Base-by-base conservation (phyloP, 2,329 filamentous ascomycete genomes). In the Sporothrix schenckii region DNA sequence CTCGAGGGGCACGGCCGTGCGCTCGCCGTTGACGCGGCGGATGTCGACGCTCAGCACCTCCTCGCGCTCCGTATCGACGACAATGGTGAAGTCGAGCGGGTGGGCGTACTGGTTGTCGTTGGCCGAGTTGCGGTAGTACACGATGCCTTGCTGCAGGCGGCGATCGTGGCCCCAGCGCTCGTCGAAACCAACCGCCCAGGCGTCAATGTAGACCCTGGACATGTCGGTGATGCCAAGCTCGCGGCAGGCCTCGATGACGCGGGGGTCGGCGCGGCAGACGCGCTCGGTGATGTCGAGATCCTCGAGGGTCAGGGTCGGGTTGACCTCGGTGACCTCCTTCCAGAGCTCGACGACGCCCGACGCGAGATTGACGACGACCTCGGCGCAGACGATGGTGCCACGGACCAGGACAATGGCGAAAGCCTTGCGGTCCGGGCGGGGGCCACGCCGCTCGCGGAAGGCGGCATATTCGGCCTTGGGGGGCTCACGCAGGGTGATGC, bases 171-270 rank as follows among this genome's bases (percentile, higher is more conserved):
- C 93, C 77, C 94, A 95, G 61, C 94, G 90, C 81, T 96, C 92
- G 76, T 97, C 94, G 77, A 93, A 96, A 66, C 94, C 94, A 79
- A 97, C 97, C 0, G 94, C 97, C 94, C 94, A 97, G 13, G 92
- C 92, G 78, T 97, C 94, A 79, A 93, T 97, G 82, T 95, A 97
- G 61, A 97, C 92, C 80, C 97, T 97, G 83, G 94, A 83, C 94
- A 97, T 97, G 73, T 97, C 92, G 74, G 91, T 86, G 70, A 86
- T 86, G 14, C 92, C 88, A 71, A 97, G 92, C 0, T 93, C 94
- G 71, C 92, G 87, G 77, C 94, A 97, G 79, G 97, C 93, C 80
- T 97, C 92, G 74, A 97, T 94, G 72, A 97, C 92, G 76, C 91
- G 92, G 13, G 92, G 87, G 77, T 97, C 92, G 75, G 88, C 89